Base-by-base conservation (phyloP, 768 basidiomycete species). In the Kondoa malvinella region DNA sequence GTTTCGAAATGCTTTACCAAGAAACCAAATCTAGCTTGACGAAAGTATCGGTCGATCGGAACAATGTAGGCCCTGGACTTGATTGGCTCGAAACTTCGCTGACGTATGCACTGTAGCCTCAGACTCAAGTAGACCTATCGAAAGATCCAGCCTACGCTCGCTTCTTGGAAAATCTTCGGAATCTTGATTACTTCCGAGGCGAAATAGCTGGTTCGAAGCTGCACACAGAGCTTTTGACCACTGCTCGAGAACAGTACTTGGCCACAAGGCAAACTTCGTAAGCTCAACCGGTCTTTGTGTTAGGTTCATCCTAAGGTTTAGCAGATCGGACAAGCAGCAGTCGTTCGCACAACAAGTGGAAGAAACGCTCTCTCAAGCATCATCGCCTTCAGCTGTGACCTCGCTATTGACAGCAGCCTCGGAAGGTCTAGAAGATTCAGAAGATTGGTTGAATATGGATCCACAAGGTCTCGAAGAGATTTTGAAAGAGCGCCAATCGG, bases 1-100 rank as follows among this genome's bases (percentile, higher is more conserved):
- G 95, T 1, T 96, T 96, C 70, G 95, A 99, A 79, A 99, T 97
- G 82, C 81, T 95, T 56, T 96, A 88, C 75, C 86, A 88, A 75
- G 66, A 66, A 31, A 56, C 66, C 3, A 57, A 32, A 16, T 25
- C 21, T 64, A 30, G 15, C 21, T 25, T n/a, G n/a, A 29, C 29
- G 17, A 64, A 33, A 31, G 26, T 33, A 32, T 32, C 56, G 33
- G 40, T 57, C 67, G 30, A 56, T 29, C n/a, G 33, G 60, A 33
- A 50, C 25, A 61, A 3, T 67, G 69, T 30, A 56, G 59, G 27
- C 66, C 17, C 3, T 68, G 21, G 40, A 34, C 3, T 67, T 71
- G 33, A 15, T 67, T 25, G 15, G 58, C 25, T 59, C 25, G 27
- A 31, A 14, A 4, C 4, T 63, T 3, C 8, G 71, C 89, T 87